Evolutionary conservation across 2,329 filamentous ascomycete species (phyloP).

Genomic region (Macrophomina pseudophaseolina): DNA sequence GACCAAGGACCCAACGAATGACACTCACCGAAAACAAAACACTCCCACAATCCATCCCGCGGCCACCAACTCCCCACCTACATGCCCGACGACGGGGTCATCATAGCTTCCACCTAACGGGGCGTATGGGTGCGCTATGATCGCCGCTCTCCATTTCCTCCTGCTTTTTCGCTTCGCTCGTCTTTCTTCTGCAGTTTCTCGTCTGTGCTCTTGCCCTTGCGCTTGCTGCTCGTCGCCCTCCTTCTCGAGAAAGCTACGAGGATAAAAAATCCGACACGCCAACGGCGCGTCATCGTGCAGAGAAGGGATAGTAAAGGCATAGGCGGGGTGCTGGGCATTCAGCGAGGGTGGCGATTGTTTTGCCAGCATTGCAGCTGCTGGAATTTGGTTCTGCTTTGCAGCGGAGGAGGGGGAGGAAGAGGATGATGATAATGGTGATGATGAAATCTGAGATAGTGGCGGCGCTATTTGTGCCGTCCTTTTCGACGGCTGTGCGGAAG

Average conservation of each 20-base stretch:
- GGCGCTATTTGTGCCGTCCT: too few species aligned
- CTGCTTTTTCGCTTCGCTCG: conserved; percentile 33
- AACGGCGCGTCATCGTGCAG: conserved; percentile 77
- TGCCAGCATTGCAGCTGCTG: too few species aligned
- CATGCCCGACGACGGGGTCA: conserved; percentile 75
- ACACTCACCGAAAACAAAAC: conserved; percentile 83
- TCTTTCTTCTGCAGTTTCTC: neutral
- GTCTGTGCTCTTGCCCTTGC: neutral
- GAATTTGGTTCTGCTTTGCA: too few species aligned
- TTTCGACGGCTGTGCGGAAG: too few species aligned
- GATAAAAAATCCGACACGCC: conserved; percentile 77
- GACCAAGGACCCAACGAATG: neutral
- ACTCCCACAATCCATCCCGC: conserved; percentile 78
- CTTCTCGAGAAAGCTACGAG: neutral
- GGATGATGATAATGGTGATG: too few species aligned
- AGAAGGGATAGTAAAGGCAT: conserved; percentile 79
- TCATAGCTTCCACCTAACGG: conserved; percentile 85
- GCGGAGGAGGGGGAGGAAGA: too few species aligned
- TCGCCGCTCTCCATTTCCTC: conserved; percentile 52
- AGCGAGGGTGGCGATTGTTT: neutral
- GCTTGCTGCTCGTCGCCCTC: neutral
- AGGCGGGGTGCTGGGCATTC: conserved; percentile 32
- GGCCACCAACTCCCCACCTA: conserved; percentile 68
- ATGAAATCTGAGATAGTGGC: too few species aligned
- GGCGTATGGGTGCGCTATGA: conserved; percentile 91